A percentile compares a stretch with the other conserved stretches of the same genome.
phyloP scores from a whole-genome alignment of 202 grass and related monocot genomes.

The Alloteropsis angusta region DNA sequence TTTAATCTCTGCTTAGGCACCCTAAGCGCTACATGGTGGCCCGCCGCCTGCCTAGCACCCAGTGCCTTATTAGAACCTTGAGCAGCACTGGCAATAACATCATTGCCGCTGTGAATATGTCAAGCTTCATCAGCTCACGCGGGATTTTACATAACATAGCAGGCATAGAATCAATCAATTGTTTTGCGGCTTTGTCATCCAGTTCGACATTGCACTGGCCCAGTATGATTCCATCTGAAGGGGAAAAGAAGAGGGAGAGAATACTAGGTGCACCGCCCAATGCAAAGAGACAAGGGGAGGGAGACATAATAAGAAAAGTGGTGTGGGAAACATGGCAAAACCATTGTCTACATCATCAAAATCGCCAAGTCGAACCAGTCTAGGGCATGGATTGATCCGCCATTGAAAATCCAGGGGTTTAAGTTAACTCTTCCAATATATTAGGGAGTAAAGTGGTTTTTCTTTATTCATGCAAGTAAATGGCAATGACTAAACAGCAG shows the following conservation, averaged over 20 bases:
- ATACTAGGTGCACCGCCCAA: not conserved
- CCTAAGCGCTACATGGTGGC: too few species aligned
- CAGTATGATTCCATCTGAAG: not conserved
- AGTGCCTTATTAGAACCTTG: too few species aligned
- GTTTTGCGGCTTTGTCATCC: not conserved
- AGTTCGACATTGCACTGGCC: not conserved
- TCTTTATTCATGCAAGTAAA: not conserved
- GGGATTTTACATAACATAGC: not conserved
- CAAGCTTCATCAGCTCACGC: not conserved
- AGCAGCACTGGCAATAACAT: not conserved
- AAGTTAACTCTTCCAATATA: not conserved
- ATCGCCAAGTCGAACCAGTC: not conserved
- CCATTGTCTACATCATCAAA: not conserved
- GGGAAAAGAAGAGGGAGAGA: not conserved
- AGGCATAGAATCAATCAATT: not conserved
- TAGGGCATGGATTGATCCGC: not conserved
- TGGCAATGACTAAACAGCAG: slow-evolving; percentile 4
- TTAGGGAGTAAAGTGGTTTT: not conserved
- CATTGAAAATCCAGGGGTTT: too few species aligned
- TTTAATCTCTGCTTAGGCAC: too few species aligned
- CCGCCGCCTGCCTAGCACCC: too few species aligned
- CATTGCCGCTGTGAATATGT: not conserved
- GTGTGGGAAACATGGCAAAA: not conserved
- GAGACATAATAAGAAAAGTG: not conserved
- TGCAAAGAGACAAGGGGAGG: not conserved